Conservation (phyloP, 805 yeast genomes). For the Candida andamanensis region DNA sequence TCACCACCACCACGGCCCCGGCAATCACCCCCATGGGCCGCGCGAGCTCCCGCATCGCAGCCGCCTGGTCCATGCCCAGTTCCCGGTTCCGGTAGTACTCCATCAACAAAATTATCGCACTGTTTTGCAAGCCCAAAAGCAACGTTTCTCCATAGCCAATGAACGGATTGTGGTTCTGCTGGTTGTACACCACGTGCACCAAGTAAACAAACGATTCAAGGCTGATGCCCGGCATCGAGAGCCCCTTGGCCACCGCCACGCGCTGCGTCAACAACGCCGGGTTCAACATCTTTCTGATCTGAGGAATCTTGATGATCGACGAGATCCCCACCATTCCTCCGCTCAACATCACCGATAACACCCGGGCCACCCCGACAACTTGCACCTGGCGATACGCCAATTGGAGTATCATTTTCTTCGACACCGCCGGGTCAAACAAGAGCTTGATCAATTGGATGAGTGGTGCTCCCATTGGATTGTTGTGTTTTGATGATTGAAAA, state of each 20-base stretch:
- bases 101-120: slow-evolving; percentile 29
- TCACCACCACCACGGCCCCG: slow-evolving; percentile 23
- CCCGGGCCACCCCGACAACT: slow-evolving; percentile 30
- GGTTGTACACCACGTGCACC: slow-evolving; percentile 36
- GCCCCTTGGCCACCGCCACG: slow-evolving; percentile 30
- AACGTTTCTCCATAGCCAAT: slow-evolving; percentile 38
- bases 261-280: slow-evolving; percentile 22
- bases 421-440: slow-evolving; percentile 35
- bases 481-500: too few relatives aligned
- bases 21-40: slow-evolving; percentile 23
- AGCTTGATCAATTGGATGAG: slow-evolving; percentile 24
- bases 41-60: slow-evolving; percentile 15
- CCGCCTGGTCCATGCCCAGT: slow-evolving; percentile 15
- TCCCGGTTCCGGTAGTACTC: slow-evolving; percentile 27
- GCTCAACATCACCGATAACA: slow-evolving; percentile 29
- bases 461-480: slow-evolving; percentile 30
- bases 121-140: slow-evolving; percentile 35
- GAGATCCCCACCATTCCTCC: slow-evolving; percentile 33
- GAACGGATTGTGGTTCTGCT: slow-evolving; percentile 29
- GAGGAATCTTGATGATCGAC: slow-evolving; percentile 37
- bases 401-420: slow-evolving; percentile 33
- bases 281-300: slow-evolving; percentile 29
- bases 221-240: slow-evolving; percentile 30
- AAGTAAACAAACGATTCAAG: slow-evolving; percentile 34
- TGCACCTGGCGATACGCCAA: slow-evolving; percentile 30